phyloP scores from a whole-genome alignment of 2,329 filamentous ascomycete species.

The Neofusicoccum sp. region DNA sequence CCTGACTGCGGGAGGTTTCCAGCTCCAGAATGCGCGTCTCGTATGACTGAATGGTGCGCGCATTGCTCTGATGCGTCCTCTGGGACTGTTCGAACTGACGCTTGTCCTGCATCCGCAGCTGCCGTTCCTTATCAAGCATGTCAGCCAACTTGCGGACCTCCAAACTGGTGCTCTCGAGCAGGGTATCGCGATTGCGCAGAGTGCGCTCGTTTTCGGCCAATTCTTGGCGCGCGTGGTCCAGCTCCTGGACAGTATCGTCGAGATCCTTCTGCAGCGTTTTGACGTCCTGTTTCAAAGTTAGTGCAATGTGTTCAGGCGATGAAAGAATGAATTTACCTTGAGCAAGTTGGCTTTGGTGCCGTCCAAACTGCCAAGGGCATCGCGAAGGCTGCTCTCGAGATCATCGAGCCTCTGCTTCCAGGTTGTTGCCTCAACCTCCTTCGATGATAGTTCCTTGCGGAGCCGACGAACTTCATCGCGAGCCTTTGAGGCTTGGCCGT shows the following conservation, averaged over 20 bases:
- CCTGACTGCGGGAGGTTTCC: conserved; percentile 72
- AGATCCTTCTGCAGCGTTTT: conserved; percentile 84
- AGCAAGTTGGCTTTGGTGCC: conserved; percentile 83
- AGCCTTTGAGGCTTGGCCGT: conserved; percentile 73
- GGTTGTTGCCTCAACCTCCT: conserved; percentile 83
- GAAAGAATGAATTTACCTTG: conserved; percentile 53
- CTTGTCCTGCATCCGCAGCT: conserved; percentile 80
- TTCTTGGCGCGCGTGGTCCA: conserved; percentile 73
- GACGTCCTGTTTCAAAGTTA: conserved; percentile 59
- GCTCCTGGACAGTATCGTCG: conserved; percentile 76
- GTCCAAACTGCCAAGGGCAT: conserved; percentile 82
- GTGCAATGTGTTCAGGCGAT: neutral
- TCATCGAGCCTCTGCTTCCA: conserved; percentile 91
- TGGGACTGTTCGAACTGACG: conserved; percentile 84
- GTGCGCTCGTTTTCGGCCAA: conserved; percentile 88
- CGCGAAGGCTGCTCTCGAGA: conserved; percentile 82
- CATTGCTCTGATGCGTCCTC: conserved; percentile 81
- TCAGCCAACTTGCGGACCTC: conserved; percentile 83
- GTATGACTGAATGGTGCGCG: conserved; percentile 80
- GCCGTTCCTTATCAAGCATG: conserved; percentile 85
- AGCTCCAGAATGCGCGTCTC: conserved; percentile 83
- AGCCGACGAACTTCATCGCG: conserved; percentile 84
- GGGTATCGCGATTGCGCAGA: conserved; percentile 81
- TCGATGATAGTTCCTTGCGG: conserved; percentile 76
- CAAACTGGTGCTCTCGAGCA: conserved; percentile 84